A percentile compares a stretch with the other conserved stretches of the same genome.
phyloP scores from a whole-genome alignment of 169 alveolate species.

The Eimeria brunetti region DNA sequence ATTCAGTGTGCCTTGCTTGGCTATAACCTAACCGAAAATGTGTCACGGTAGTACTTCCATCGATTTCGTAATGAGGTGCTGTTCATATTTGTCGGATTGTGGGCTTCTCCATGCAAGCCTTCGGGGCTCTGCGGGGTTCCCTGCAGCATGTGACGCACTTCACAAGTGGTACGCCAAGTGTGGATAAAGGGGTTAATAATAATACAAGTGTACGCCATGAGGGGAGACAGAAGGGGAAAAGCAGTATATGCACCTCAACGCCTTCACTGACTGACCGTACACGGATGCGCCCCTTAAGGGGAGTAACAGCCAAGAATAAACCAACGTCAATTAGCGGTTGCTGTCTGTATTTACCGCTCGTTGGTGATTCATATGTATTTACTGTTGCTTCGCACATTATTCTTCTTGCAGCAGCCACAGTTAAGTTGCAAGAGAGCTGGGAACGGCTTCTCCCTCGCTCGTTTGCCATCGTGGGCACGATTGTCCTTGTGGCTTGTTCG shows the following conservation, averaged over 20 bases:
- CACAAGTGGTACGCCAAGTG: background rate
- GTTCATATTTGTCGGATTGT: background rate
- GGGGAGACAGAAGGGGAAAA: background rate
- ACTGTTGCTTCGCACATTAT: background rate
- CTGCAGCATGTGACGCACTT: background rate
- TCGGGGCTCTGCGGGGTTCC: background rate
- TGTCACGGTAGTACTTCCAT: background rate
- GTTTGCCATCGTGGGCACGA: conserved; percentile 10
- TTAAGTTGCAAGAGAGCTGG: background rate
- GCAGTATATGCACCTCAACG: background rate
- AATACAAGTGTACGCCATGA: background rate
- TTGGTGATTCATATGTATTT: background rate
- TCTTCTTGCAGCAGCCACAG: background rate
- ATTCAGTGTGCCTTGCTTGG: background rate
- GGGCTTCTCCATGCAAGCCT: background rate
- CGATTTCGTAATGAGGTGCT: background rate
- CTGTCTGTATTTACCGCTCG: background rate
- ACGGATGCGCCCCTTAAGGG: background rate
- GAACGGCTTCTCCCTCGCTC: conserved; percentile 26
- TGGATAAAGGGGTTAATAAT: background rate
- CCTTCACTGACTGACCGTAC: background rate
- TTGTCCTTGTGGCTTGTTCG: conserved; percentile 15
- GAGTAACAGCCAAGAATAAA: background rate
- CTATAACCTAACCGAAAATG: background rate
- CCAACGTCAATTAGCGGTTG: background rate